Evolutionary conservation across 2,329 filamentous ascomycete genomes (phyloP), one percentile per base, ranked within the genome.

Genomic region (Fusarium chaquense): DNA sequence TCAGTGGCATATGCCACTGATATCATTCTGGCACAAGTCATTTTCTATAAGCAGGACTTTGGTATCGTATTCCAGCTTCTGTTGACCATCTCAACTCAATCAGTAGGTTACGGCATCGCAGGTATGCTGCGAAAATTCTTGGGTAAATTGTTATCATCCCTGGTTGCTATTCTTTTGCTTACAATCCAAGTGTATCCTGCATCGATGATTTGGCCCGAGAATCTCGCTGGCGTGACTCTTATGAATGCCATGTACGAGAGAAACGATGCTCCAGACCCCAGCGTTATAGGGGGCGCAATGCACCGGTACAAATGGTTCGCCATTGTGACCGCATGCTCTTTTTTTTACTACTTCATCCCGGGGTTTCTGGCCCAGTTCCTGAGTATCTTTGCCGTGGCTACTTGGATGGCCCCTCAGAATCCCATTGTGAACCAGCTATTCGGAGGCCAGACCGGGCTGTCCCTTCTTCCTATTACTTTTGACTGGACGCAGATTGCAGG

Each of bases 401-500:
- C 91, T 0, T 93, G 91, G 90, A 86, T 93, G 59, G 87, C 86
- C 3, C 91, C 91, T 1, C 83, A 92, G 51, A 92, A 87, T 62
- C 82, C 87, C 0, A 80, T 92, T 12, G 78, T 93, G 40, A 94
- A 93, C 69, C 91, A 93, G 76, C 75, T 93, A 2, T 93, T 93
- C 70, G 91, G 91, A 3, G 90, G 89, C 2, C 84, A 83, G 50
- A 90, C 88, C 0, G 91, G 91, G 0, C 68, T 93, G 5, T 91
- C 89, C 0, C 74, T 93, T 30, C 79, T 93, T 9, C 91, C 91
- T 2, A 87, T 93, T 33, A 93, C 90, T 0, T 92, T 93, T 74
- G 91, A 93, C 81, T 93, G 91, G 90, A 90, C 89, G 7, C 89
- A 92, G 71, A 85, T 93, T 54, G 85, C 89, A 5, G 91, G 90